Evolutionary conservation across 2,329 filamentous ascomycete species (phyloP).

Genomic region (Daldinia sp.): DNA sequence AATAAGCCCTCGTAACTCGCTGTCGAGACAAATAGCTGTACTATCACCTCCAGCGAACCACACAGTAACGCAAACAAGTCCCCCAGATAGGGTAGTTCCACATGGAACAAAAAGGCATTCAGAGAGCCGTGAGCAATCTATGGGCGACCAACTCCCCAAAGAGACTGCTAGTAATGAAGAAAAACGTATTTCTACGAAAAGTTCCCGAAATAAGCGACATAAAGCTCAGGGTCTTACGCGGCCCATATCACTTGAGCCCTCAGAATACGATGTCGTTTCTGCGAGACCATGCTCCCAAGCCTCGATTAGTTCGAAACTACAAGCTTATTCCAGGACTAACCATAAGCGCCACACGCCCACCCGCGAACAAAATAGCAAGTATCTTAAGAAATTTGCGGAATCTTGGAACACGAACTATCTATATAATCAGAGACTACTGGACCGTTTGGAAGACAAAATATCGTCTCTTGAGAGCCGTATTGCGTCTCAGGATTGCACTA

Average conservation of each 20-base stretch:
- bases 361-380: conserved; percentile 32
- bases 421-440: conserved; percentile 37
- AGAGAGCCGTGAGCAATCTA: not conserved
- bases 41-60: conserved; percentile 7
- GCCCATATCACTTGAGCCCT: conserved; percentile 6
- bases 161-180: conserved; percentile 1
- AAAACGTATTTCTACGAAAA: conserved; percentile 7
- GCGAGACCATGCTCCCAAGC: conserved; percentile 37
- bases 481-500: conserved; percentile 22
- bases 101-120: not conserved
- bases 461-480: conserved; percentile 35
- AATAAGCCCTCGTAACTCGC: conserved; percentile 18
- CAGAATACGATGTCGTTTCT: not conserved
- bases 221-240: conserved; percentile 16
- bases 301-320: conserved; percentile 46
- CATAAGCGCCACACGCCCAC: conserved; percentile 24
- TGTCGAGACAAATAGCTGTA: not conserved
- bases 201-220: not conserved
- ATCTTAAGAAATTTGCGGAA: conserved; percentile 34
- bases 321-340: conserved; percentile 17
- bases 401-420: conserved; percentile 43
- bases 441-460: conserved; percentile 41
- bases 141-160: conserved; percentile 8
- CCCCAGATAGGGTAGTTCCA: not conserved
- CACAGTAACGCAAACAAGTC: not conserved